phyloP scores from a whole-genome alignment of 2,329 filamentous ascomycete species.

The Beauveria scarabaeidicola region DNA sequence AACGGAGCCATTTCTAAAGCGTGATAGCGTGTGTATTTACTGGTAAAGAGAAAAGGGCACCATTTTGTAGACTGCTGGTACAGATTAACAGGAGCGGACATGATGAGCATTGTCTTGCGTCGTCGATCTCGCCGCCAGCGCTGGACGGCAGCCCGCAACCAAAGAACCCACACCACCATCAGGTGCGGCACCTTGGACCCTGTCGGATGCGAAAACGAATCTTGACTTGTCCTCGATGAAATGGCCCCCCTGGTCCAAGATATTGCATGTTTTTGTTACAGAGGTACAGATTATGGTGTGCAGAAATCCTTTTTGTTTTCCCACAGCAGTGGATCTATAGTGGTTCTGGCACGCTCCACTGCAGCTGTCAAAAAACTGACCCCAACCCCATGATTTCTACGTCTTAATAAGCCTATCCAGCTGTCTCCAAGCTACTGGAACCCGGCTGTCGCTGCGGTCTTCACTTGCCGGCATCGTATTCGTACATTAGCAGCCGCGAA shows the following conservation, averaged over 20 bases:
- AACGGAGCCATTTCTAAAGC: neutral
- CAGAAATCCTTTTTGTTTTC: neutral
- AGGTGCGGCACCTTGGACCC: neutral
- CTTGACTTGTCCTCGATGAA: neutral
- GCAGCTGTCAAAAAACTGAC: neutral
- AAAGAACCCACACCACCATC: neutral
- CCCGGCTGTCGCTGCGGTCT: no score
- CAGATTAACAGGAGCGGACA: neutral
- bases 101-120: neutral
- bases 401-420: neutral
- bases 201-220: constrained; percentile 5
- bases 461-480: constrained; percentile 1
- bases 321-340: neutral
- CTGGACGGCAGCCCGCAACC: neutral
- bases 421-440: no score
- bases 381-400: neutral
- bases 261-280: neutral
- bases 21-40: no score
- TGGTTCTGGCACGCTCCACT: neutral
- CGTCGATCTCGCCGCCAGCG: neutral
- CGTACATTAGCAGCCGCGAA: neutral
- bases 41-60: neutral
- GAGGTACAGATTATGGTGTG: no score
- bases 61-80: neutral
- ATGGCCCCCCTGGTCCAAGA: neutral